Conservation (phyloP, 2,329 filamentous ascomycete species). For the Camillea tinctor region DNA sequence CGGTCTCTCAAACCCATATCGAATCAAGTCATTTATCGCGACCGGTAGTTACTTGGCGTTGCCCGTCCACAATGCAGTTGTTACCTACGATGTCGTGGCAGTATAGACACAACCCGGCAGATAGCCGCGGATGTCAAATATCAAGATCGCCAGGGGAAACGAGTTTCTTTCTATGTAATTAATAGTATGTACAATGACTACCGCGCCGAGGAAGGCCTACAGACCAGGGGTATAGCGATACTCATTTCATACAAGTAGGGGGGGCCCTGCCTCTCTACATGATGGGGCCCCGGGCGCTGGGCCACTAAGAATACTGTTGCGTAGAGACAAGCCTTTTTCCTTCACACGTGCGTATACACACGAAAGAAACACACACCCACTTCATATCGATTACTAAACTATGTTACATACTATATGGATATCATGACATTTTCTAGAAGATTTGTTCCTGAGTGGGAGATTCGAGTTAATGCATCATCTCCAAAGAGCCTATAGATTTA, state of each 20-base stretch:
- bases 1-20: neutral
- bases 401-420: neutral
- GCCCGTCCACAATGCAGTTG: neutral
- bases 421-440: neutral
- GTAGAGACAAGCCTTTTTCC: neutral
- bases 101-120: constrained; percentile 11
- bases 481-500: no score
- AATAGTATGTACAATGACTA: neutral
- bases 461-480: no score
- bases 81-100: neutral
- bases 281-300: neutral
- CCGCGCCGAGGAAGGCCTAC: constrained; percentile 1
- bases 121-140: constrained; percentile 16
- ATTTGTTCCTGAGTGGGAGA: neutral
- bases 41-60: neutral
- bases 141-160: constrained; percentile 25
- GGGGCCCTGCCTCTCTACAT: neutral
- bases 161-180: constrained; percentile 6
- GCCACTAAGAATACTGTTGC: neutral
- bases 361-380: neutral
- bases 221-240: constrained; percentile 11
- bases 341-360: neutral
- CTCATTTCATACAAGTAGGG: neutral
- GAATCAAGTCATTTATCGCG: neutral
- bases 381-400: neutral